Base-by-base conservation (phyloP, 176 grass and related monocot species). In the Avena atlantica region DNA sequence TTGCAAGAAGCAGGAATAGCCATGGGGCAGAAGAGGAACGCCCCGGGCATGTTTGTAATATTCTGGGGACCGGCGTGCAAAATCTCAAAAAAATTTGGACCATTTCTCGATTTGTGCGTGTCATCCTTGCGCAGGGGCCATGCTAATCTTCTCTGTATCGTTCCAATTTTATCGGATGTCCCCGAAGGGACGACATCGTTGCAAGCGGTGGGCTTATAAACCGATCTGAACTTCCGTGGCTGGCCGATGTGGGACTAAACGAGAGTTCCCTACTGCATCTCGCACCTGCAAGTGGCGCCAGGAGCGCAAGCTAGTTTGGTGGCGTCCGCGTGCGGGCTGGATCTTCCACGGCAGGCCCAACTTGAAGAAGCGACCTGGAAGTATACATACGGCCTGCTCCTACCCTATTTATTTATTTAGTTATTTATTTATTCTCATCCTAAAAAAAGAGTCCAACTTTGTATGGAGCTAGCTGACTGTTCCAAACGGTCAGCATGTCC, bases 91-190 rank as follows among this genome's bases (percentile, higher is more conserved):
- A 59, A n/a, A 9, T 59, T 59, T 59, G 19, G 57, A 59, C 57
- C 57, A 59, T 59, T 59, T 59, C 57, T 59, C 57, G 20, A 59
- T 59, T 59, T 59, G 57, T 59, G 57, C 55, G 55, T 57, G 55
- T 57, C 55, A 57, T 57, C 55, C 55, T 57, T 57, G 57, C 57
- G 57, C 57, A 59, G 57, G 19, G 57, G 57, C 57, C 57, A 59
- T 59, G 57, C 57, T 59, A 59, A 59, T 59, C 57, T 59, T 59
- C 57, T 59, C 57, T 59, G 57, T 59, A 59, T 59, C 57, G 57
- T 59, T 59, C 57, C 57, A 59, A 59, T 59, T 59, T 59, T 59
- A 59, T 59, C 57, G 57, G 57, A 59, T 59, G 57, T 21, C 57
- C 20, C 20, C 57, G 19, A 59, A 59, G 57, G 57, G 57, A 59